Evolutionary conservation across 2,329 filamentous ascomycete species (phyloP).

Genomic region (Fusarium veterinarium): DNA sequence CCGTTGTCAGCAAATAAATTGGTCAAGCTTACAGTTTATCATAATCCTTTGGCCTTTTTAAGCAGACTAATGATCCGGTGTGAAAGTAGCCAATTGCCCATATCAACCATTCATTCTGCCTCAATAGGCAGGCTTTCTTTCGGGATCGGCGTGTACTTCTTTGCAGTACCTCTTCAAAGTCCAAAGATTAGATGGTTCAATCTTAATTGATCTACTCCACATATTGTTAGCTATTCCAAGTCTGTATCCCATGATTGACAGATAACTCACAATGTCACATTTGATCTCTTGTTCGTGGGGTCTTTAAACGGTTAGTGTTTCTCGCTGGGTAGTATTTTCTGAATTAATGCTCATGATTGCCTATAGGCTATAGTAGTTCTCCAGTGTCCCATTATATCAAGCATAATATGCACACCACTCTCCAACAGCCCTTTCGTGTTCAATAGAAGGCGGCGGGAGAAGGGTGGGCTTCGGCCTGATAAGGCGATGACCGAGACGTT

Average conservation of each 20-base stretch:
- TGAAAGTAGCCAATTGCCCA: too few species aligned
- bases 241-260: background rate
- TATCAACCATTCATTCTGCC: background rate
- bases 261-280: background rate
- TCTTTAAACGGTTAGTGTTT: background rate
- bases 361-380: background rate
- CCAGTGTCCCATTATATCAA: rapidly evolving
- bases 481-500: rapidly evolving
- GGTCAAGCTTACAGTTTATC: rapidly evolving
- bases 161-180: too few species aligned
- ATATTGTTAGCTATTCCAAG: background rate
- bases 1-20: background rate
- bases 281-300: background rate
- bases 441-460: too few species aligned
- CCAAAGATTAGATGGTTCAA: rapidly evolving
- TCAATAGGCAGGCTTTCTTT: background rate
- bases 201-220: too few species aligned
- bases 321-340: rapidly evolving
- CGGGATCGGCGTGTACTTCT: too few species aligned
- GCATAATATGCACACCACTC: background rate
- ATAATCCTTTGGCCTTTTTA: background rate
- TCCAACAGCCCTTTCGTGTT: background rate
- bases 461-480: rapidly evolving
- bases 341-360: background rate
- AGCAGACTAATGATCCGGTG: background rate